Evolutionary conservation across 176 grass and related monocot genomes (phyloP), one percentile per base, ranked within the genome.

Genomic region (Paspalum notatum): DNA sequence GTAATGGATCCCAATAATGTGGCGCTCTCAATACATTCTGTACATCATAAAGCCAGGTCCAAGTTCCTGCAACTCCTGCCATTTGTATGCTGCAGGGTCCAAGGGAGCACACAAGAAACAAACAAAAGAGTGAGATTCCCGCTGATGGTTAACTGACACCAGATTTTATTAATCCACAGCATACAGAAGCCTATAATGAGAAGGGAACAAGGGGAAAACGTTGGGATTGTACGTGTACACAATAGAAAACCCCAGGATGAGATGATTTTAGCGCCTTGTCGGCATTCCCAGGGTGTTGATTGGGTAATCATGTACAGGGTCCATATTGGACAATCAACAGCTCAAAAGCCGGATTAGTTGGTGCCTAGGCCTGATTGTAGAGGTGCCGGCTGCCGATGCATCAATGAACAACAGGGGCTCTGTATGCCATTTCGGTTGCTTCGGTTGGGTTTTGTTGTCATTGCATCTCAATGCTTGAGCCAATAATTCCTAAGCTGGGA

Each of bases 401-500:
- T 85, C 40, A 66, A 85, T 45, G 25, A 25, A n/a, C 37, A 12
- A 45, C 75, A 79, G 74, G 68, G 68, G 7, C 68, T 59, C 5
- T 83, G 64, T 27, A 76, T 76, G 71, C 38, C 20, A 21, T 61
- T 86, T 45, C 43, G 66, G 15, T 61, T 81, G 72, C 45, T 78
- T 51, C 49, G 5, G 16, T 82, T 62, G 37, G 22, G 63, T 43
- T 69, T 39, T 48, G 24, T 37, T 59, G 54, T 45, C 66, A 21
- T 77, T 60, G 59, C 56, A 14, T 84, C 66, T 57, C 87, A 90
- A 77, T 99, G 84, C 85, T 99, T 95, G 48, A 94, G 86, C 92
- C 96, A 99, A 73, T 95, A 95, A 84, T 99, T 99, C 46, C 96
- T 93, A 68, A 95, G 90, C 75, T 99, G 96, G 61, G 96, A 92